Evolutionary conservation across 176 grass and related monocot genomes (phyloP).

Genomic region (Secale cereale): DNA sequence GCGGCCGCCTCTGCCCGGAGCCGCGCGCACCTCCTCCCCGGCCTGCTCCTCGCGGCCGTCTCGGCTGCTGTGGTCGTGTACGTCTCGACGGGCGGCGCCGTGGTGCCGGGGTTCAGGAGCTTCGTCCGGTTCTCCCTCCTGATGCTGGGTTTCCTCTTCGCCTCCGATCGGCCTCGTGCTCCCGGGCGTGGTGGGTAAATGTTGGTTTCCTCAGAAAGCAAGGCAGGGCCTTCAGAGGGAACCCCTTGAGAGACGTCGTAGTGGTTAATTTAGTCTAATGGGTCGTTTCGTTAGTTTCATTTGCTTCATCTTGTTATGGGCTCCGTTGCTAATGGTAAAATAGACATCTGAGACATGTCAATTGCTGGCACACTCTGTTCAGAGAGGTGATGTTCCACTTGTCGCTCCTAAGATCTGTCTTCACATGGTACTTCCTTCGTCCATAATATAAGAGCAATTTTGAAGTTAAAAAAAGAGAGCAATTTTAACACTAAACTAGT

Average conservation of each 20-base stretch:
- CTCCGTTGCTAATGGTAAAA: background rate
- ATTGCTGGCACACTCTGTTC: background rate
- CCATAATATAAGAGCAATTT: too few species aligned
- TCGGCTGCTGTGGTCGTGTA: background rate
- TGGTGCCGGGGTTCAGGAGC: background rate
- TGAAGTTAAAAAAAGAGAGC: too few species aligned
- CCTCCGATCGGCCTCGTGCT: background rate
- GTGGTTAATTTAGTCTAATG: background rate
- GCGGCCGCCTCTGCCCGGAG: background rate
- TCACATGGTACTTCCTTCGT: too few species aligned
- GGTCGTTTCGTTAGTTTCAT: background rate
- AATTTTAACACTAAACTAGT: too few species aligned
- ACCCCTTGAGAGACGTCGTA: background rate
- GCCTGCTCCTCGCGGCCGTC: slow-evolving; percentile 7
- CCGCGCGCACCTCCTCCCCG: slow-evolving; percentile 13
- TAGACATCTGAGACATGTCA: background rate
- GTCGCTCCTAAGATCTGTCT: background rate
- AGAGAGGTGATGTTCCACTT: background rate
- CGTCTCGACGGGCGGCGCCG: background rate
- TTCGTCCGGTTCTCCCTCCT: slow-evolving; percentile 11
- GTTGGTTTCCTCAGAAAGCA: background rate
- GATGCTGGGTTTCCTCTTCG: slow-evolving; percentile 8
- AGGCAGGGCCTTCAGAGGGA: background rate
- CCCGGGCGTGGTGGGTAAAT: background rate
- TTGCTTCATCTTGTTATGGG: background rate